These are phyloP conservation scores for Solanum medicagineum DNA, from an alignment of 257 asterid genomes.

Conservation along the genomic window DNA sequence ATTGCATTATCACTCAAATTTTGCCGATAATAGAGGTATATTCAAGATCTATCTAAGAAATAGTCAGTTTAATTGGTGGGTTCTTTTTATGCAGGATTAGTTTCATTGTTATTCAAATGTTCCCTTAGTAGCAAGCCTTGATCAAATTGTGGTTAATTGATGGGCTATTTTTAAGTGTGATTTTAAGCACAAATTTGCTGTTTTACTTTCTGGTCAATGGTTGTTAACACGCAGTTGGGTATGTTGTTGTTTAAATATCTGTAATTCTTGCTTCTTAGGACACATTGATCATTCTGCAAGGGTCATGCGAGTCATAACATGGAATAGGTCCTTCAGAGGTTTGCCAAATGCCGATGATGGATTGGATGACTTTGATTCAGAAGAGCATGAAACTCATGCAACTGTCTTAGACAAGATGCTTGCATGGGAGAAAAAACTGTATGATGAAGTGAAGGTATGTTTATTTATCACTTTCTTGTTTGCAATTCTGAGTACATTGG, in stretches of 20 bases:
- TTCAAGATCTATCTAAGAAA: not conserved
- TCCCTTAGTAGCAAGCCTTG: not conserved
- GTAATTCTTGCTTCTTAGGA: conserved; percentile 32
- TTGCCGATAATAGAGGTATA: conserved; percentile 81
- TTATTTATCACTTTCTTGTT: not conserved
- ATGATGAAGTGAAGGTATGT: conserved; percentile 93
- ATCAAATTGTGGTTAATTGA: not conserved
- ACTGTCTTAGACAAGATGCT: conserved; percentile 98
- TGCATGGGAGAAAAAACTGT: conserved; percentile 99
- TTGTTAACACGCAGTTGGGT: not conserved
- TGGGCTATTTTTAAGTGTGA: not conserved
- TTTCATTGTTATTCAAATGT: not conserved
- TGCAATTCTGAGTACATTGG: not conserved
- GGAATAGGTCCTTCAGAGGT: conserved; percentile 92
- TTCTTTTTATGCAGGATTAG: not conserved
- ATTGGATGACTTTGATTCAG: conserved; percentile 70
- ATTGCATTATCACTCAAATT: conserved; percentile 90
- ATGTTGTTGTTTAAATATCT: not conserved
- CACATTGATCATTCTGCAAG: conserved; percentile 85
- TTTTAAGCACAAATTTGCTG: not conserved
- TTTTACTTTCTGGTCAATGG: not conserved
- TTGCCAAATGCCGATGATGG: conserved; percentile 42
- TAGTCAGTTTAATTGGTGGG: not conserved
- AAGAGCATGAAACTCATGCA: conserved; percentile 94
- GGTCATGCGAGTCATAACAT: conserved; percentile 96